phyloP scores from a whole-genome alignment of 306 rosid species.

The Alnus rubra region DNA sequence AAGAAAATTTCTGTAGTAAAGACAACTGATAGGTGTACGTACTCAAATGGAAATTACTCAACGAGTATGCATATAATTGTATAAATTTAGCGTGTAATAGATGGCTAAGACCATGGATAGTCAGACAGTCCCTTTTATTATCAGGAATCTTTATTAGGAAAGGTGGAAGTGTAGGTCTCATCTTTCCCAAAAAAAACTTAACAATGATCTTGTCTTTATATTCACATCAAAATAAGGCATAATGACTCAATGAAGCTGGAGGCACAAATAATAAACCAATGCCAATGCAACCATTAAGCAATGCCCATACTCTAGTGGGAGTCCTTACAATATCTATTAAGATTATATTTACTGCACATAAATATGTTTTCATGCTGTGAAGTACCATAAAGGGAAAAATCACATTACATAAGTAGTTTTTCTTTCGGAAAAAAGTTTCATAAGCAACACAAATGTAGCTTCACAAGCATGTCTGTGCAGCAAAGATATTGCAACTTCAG shows the following conservation, averaged over 20 bases:
- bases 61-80: not conserved
- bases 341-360: not conserved
- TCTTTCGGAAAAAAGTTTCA: not conserved
- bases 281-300: not conserved
- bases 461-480: constrained; percentile 4
- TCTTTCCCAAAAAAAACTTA: not conserved
- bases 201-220: not conserved
- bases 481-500: not conserved
- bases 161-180: constrained; percentile 24
- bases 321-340: not conserved
- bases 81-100: constrained; percentile 1
- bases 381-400: not conserved
- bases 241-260: not conserved
- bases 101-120: not conserved
- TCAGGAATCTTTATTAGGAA: constrained; percentile 10
- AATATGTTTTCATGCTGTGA: not conserved
- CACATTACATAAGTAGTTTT: not conserved
- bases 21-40: not conserved
- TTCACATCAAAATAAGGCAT: not conserved
- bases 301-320: not conserved
- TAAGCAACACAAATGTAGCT: not conserved
- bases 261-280: constrained; percentile 4
- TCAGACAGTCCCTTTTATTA: not conserved
- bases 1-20: constrained; percentile 1
- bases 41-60: not conserved